Conservation (phyloP, 768 basidiomycete genomes). For the Pleurotus platypus region DNA sequence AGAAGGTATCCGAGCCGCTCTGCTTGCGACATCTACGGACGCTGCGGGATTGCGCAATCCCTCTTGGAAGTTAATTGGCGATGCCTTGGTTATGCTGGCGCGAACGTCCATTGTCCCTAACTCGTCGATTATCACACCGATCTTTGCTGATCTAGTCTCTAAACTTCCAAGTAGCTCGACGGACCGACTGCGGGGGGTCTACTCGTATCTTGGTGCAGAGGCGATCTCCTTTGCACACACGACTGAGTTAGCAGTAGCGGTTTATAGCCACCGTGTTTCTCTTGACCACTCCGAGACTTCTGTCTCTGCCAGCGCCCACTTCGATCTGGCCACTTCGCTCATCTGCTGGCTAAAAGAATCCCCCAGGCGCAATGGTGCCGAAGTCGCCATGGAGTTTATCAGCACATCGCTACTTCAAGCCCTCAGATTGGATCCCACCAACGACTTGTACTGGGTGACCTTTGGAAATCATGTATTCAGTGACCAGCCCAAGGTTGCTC, state of each 20-base stretch:
- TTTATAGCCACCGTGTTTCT: constrained; percentile 59
- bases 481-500: constrained; percentile 67
- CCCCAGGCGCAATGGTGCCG: constrained; percentile 23
- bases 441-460: constrained; percentile 77
- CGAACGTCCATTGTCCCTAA: constrained; percentile 46
- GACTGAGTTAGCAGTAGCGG: constrained; percentile 48
- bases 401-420: constrained; percentile 64
- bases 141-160: constrained; percentile 29
- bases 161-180: constrained; percentile 36
- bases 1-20: constrained; percentile 48
- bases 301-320: constrained; percentile 58
- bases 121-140: constrained; percentile 29
- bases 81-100: constrained; percentile 70
- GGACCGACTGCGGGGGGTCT: constrained; percentile 36
- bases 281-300: constrained; percentile 51
- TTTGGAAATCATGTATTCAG: constrained; percentile 73
- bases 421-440: constrained; percentile 66
- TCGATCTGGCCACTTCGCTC: constrained; percentile 68
- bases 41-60: constrained; percentile 58
- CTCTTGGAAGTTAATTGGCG: constrained; percentile 82
- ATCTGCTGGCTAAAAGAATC: constrained; percentile 40
- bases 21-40: constrained; percentile 34
- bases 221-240: constrained; percentile 17
- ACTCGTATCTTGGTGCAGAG: constrained; percentile 27
- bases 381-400: constrained; percentile 36